Evolutionary conservation across 257 asterid species (phyloP), one percentile per base, ranked within the genome.

Genomic region (Cinchona pubescens): DNA sequence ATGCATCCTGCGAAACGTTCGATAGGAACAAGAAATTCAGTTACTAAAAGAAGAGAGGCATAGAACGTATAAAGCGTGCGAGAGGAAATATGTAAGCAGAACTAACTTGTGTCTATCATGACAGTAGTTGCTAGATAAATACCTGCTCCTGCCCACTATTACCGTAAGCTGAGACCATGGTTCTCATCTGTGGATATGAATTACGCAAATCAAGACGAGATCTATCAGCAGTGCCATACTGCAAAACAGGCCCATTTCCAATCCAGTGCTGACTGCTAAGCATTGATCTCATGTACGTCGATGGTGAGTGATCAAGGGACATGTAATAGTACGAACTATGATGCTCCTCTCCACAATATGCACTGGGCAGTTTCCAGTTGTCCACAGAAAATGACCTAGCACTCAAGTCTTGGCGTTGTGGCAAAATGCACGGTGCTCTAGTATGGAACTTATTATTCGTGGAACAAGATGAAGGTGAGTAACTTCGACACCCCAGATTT

Each of bases 301-400:
- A 67, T 16, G 90, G 85, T 78, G 89, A 68, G 80, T 72, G 75
- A 49, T 86, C 83, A 11, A 75, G 93, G 78, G 90, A 83, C 68
- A 78, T 46, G 82, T 87, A 82, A 71, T 76, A 86, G 72, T 77
- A 84, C 30, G 92, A 83, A 82, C 88, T 79, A 53, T 74, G 87
- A 64, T 81, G 92, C 80, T 87, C 89, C 82, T 85, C 91, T 76
- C 79, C 79, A 78, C 80, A 80, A 81, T 79, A 75, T 60, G 83
- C 77, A 74, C 27, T 81, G 67, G 89, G 80, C 49, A 30, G 73
- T 77, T 78, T 84, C 83, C 43, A 72, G 78, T 76, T 80, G 63
- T 78, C 87, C 83, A 68, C 37, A 58, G 88, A 71, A 60, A 79
- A 76, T 66, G 87, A 74, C 77, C 84, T 80, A 30, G 88, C 72